phyloP scores from a whole-genome alignment of 768 basidiomycete species.

The Pleurotus tuoliensis region DNA sequence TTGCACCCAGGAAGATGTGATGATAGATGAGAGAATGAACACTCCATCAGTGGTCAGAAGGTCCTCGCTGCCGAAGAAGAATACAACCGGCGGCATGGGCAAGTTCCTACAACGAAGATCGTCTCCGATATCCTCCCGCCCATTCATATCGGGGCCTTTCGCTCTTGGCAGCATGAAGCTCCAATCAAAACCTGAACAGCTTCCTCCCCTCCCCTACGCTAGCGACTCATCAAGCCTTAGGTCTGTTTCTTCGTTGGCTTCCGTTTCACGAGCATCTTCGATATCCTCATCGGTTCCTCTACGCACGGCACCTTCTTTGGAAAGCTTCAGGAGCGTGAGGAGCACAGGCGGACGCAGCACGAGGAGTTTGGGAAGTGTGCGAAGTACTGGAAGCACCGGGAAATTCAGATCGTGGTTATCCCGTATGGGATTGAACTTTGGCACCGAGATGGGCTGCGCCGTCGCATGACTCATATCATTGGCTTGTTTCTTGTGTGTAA shows the following conservation, averaged over 20 bases:
- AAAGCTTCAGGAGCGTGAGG: constrained; percentile 41
- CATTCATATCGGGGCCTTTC: constrained; percentile 43
- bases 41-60: neutral
- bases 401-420: constrained; percentile 39
- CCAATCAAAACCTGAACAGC: constrained; percentile 1
- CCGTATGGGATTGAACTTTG: constrained; percentile 25
- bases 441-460: constrained; percentile 8
- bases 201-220: neutral
- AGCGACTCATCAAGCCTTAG: constrained; percentile 1
- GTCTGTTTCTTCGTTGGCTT: neutral
- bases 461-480: constrained; percentile 1
- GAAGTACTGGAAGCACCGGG: constrained; percentile 35
- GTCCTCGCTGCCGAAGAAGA: neutral
- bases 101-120: constrained; percentile 32
- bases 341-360: constrained; percentile 39
- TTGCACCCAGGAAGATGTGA: constrained; percentile 10
- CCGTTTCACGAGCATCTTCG: neutral
- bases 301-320: constrained; percentile 37
- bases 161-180: constrained; percentile 28
- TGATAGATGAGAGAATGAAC: constrained; percentile 5
- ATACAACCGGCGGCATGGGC: constrained; percentile 1
- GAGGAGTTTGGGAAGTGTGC: constrained; percentile 38
- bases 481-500: neutral
- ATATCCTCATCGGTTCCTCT: constrained; percentile 17
- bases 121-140: constrained; percentile 20